These are phyloP conservation scores for Kandelia obovata DNA, from an alignment of 345 rosid species.

Conservation along the genomic window DNA sequence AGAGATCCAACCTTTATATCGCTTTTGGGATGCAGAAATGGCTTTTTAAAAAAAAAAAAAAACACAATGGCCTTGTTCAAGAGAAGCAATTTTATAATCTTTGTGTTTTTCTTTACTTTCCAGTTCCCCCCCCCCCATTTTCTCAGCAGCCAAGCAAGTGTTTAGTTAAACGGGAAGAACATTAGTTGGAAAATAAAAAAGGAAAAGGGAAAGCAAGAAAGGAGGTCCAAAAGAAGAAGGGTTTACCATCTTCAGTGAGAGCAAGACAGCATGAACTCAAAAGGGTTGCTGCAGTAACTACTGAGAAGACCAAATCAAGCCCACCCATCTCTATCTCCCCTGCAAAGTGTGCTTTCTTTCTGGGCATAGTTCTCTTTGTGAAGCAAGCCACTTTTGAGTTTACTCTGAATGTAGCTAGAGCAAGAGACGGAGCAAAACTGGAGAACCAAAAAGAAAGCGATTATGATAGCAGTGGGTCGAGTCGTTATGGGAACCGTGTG, in stretches of 20 bases:
- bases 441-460: background rate
- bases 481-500: background rate
- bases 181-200: background rate
- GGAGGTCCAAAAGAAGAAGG: background rate
- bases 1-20: constrained; percentile 16
- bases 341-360: constrained; percentile 8
- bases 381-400: constrained; percentile 4
- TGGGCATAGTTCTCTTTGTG: background rate
- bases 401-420: background rate
- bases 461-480: constrained; percentile 6
- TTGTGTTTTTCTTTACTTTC: background rate
- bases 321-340: constrained; percentile 31
- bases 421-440: background rate
- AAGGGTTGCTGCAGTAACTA: constrained; percentile 37
- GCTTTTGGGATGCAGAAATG: background rate
- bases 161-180: background rate
- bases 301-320: constrained; percentile 26
- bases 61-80: no score
- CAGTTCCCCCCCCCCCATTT: background rate
- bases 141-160: constrained; percentile 18
- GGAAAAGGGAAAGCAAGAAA: background rate
- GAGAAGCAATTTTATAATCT: background rate
- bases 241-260: constrained; percentile 61
- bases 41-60: background rate
- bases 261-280: constrained; percentile 36